These are phyloP conservation scores for Mycena galericulata DNA, from an alignment of 768 basidiomycete genomes.

Conservation along the genomic window DNA sequence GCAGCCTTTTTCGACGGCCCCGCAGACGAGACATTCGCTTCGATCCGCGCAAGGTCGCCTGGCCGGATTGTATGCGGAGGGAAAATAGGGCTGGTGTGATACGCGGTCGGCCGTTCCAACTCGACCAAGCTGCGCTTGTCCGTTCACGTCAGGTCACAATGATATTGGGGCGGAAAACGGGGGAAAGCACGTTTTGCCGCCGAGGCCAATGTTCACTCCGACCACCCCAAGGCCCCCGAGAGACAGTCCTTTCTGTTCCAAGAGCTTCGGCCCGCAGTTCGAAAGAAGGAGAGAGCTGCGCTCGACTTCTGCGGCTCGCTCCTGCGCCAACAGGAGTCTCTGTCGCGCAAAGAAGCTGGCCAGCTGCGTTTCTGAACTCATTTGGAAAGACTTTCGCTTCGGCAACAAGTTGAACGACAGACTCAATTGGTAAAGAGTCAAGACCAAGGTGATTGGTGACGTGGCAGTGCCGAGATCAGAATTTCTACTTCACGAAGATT, in stretches of 20 bases:
- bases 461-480: too few relatives aligned
- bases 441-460: too few relatives aligned
- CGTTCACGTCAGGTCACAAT: constrained; percentile 34
- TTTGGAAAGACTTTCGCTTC: not conserved
- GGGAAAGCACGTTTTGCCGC: constrained; percentile 84
- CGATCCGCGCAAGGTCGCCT: constrained; percentile 90
- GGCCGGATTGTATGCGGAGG: constrained; percentile 92
- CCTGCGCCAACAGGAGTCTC: constrained; percentile 70
- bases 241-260: constrained; percentile 91
- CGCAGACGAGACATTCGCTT: constrained; percentile 68
- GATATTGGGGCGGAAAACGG: constrained; percentile 2
- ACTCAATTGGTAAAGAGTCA: not conserved
- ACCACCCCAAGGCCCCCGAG: constrained; percentile 79
- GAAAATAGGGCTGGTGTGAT: constrained; percentile 75
- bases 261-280: constrained; percentile 83
- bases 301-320: constrained; percentile 88
- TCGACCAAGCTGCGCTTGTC: constrained; percentile 80
- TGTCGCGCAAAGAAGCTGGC: constrained; percentile 77
- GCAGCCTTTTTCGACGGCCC: constrained; percentile 55
- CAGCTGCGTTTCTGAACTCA: constrained; percentile 48
- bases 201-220: constrained; percentile 85
- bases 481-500: too few relatives aligned
- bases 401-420: not conserved
- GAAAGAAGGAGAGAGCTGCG: constrained; percentile 82
- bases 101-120: constrained; percentile 85